phyloP scores from a whole-genome alignment of 768 basidiomycete genomes.

The Fomitopsis pulvina region DNA sequence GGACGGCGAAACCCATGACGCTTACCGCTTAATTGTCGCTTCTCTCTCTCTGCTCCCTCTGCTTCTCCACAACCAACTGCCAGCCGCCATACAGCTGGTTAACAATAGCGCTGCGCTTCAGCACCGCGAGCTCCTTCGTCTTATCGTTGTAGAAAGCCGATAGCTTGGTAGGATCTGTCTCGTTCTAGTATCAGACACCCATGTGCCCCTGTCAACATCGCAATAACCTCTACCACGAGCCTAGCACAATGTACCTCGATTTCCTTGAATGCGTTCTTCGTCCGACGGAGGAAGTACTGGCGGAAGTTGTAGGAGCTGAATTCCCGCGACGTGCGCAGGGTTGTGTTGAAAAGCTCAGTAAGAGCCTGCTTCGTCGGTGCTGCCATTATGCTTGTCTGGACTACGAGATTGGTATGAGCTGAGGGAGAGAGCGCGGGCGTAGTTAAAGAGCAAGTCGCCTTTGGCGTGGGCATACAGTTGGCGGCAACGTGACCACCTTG shows the following conservation, averaged over 20 bases:
- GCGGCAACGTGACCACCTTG: background rate
- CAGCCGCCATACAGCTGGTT: slow-evolving; percentile 89
- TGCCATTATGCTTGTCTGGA: slow-evolving; percentile 9
- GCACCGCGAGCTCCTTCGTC: slow-evolving; percentile 63
- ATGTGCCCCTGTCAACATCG: too few species aligned
- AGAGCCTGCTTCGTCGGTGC: slow-evolving; percentile 62
- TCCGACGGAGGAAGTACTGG: slow-evolving; percentile 70
- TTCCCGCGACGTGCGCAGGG: slow-evolving; percentile 67
- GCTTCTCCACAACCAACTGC: slow-evolving; percentile 79
- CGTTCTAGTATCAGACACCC: slow-evolving; percentile 36
- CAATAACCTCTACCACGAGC: too few species aligned
- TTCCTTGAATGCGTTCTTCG: slow-evolving; percentile 64
- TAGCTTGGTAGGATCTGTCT: slow-evolving; percentile 52
- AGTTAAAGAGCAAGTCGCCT: background rate
- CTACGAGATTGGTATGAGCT: background rate
- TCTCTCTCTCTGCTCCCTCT: slow-evolving; percentile 24
- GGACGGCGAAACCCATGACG: too few species aligned
- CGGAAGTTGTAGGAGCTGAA: slow-evolving; percentile 97
- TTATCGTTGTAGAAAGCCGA: slow-evolving; percentile 62
- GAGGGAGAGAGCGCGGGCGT: background rate
- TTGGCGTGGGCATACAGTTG: background rate
- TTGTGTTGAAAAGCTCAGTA: slow-evolving; percentile 65
- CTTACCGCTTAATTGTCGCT: slow-evolving; percentile 7
- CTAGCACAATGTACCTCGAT: slow-evolving; percentile 64
- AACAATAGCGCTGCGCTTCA: slow-evolving; percentile 77